Conservation (phyloP, 192 early-diverging fungal species). For the Coemansia sp. region DNA sequence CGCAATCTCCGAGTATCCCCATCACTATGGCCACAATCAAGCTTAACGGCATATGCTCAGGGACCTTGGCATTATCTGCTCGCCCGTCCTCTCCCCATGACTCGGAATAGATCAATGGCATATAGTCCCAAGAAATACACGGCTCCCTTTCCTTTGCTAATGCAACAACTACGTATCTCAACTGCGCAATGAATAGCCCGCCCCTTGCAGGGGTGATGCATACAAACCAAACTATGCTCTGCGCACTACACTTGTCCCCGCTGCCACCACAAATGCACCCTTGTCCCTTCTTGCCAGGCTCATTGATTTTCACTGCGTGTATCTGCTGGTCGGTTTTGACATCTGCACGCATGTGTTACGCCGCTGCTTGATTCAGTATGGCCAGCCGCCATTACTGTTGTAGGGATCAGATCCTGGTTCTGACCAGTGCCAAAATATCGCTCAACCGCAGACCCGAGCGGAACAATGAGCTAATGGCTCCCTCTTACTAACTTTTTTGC, state of each 20-base stretch:
- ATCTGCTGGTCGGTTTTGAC: not conserved
- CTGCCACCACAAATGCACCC: not conserved
- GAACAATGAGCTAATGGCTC: not conserved
- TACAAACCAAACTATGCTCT: not conserved
- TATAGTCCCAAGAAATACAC: not conserved
- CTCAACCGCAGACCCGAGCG: not conserved
- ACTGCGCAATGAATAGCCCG: slow-evolving; percentile 1
- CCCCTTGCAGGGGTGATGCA: slow-evolving; percentile 11
- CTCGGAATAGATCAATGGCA: slow-evolving; percentile 1
- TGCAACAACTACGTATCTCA: not conserved
- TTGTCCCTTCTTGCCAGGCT: not conserved
- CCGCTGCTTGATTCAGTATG: not conserved
- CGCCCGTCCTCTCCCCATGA: not conserved
- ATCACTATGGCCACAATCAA: not conserved
- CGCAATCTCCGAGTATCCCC: not conserved
- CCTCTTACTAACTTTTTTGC: not conserved
- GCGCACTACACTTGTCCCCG: slow-evolving; percentile 9
- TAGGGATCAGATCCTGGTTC: not conserved
- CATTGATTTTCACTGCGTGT: not conserved
- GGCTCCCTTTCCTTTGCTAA: not conserved
- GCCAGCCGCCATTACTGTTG: not conserved
- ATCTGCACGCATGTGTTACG: not conserved
- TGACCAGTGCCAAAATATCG: not conserved
- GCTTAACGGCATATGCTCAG: not conserved
- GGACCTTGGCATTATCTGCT: slow-evolving; percentile 1